Evolutionary conservation across 108 stramenopile species (phyloP), one percentile per base, ranked within the genome.

Genomic region (Cyclotella kingstonii): DNA sequence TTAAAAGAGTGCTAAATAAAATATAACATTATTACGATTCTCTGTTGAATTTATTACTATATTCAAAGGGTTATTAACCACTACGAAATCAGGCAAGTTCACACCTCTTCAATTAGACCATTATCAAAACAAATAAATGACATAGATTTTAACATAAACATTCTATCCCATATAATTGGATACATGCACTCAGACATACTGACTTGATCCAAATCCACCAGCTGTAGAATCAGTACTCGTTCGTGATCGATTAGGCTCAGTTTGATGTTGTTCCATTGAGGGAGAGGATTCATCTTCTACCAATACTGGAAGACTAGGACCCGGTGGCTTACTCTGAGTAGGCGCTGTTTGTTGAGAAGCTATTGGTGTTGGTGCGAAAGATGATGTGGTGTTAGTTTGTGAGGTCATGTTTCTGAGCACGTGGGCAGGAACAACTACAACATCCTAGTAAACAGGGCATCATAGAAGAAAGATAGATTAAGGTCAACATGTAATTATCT

Each of bases 151-250:
- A 35, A 21, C 31, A 19, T 53, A 53, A 53, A 53, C 52, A 29
- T 21, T 33, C 18, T 11, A 36, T 9, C 11, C n/a, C 25, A 53
- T 33, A 29, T 46, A 46, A 9, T 36, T 11, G 36, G 11, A 36
- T 11, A 53, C 31, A 17, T 33, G n/a, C 9, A 15, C 33, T 39
- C 10, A 62, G 15, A 62, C 61, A 62, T 62, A 62, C 7, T 62
- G 61, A 38, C 61, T 62, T 6, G 40, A 39, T 1, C 42, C 61
- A 36, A 62, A 50, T 11, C 61, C 61, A 0, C 34, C 34, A 21
- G 61, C 48, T 10, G 48, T 36, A 27, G 61, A 62, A 1, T 50
- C 48, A 23, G 48, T 62, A 39, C 61, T 62, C n/a, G 53, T 54
- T 7, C 53, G 33, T 38, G 35, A 38, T 35, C 53, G 53, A 27